A percentile compares a stretch with the other conserved stretches of the same genome.
Evolutionary conservation across 1,139 yeast species (phyloP).

Genomic region (Casaregolazyma suthepensis): DNA sequence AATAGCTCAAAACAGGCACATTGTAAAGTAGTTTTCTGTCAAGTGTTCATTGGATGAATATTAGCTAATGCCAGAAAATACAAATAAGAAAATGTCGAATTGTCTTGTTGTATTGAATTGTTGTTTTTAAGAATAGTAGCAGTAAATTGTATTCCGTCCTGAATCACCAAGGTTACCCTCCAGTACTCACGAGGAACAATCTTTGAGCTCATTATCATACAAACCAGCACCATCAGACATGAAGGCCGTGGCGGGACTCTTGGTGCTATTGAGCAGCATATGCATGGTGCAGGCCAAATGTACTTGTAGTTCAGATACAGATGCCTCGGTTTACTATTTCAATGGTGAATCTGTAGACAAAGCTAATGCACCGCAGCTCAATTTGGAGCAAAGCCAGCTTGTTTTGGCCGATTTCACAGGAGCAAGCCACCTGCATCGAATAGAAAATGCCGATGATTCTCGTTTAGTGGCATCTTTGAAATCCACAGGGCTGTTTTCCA

Average conservation of each 20-base stretch:
- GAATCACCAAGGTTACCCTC: background rate
- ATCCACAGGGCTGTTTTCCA: slow-evolving; percentile 11
- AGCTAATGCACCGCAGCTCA: slow-evolving; percentile 1
- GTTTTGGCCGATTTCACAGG: slow-evolving; percentile 26
- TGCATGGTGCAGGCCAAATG: background rate
- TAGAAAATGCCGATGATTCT: slow-evolving; percentile 15
- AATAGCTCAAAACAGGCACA: background rate
- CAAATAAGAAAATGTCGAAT: too few species aligned
- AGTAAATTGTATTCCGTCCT: background rate
- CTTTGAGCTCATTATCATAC: background rate
- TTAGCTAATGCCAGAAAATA: background rate
- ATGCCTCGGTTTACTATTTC: slow-evolving; percentile 7
- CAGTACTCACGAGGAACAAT: background rate
- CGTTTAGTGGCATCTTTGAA: slow-evolving; percentile 11
- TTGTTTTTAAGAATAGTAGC: too few species aligned
- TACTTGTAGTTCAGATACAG: slow-evolving; percentile 3
- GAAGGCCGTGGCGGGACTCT: background rate
- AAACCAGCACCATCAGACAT: background rate
- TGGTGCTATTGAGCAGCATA: background rate
- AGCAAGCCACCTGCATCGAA: slow-evolving; percentile 17
- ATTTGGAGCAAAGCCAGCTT: slow-evolving; percentile 23
- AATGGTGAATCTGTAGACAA: background rate
- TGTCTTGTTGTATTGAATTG: too few species aligned
- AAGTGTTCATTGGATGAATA: background rate
- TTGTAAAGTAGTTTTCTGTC: background rate